These are phyloP conservation scores for Mycena latifolia DNA, from an alignment of 768 basidiomycete species.

Conservation along the genomic window DNA sequence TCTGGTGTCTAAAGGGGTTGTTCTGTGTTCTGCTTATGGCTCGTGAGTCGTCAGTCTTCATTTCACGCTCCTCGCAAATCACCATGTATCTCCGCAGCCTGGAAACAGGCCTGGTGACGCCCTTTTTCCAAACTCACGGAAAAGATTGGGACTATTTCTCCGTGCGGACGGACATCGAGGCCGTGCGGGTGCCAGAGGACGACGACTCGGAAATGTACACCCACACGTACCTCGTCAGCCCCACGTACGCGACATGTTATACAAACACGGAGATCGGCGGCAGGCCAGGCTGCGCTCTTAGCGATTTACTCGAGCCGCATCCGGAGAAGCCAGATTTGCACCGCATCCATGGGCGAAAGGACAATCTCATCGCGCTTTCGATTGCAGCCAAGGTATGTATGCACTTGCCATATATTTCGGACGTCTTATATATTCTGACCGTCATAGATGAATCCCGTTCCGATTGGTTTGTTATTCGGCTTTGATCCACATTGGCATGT, in stretches of 20 bases:
- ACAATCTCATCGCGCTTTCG: conserved; percentile 16
- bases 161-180: background rate
- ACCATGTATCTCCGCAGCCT: background rate
- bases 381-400: conserved; percentile 18
- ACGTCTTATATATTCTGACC: too few species aligned
- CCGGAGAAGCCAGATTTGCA: conserved; percentile 20
- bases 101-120: conserved; percentile 17
- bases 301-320: conserved; percentile 29
- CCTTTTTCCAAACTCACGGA: conserved; percentile 13
- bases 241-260: background rate
- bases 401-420: too few species aligned
- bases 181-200: conserved; percentile 10
- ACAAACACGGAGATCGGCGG: conserved; percentile 19
- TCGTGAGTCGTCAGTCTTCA: conserved; percentile 5
- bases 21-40: conserved; percentile 19
- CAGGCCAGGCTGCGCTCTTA: conserved; percentile 6
- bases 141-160: conserved; percentile 25
- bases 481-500: background rate
- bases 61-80: too few species aligned
- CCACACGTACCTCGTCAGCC: conserved; percentile 19
- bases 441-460: conserved; percentile 21
- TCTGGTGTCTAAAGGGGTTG: conserved; percentile 10
- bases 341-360: conserved; percentile 23
- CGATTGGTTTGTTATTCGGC: conserved; percentile 20
- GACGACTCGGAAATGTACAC: conserved; percentile 21